Base-by-base conservation (phyloP, 441 rosid species). In the Erodium chrysanthum region DNA sequence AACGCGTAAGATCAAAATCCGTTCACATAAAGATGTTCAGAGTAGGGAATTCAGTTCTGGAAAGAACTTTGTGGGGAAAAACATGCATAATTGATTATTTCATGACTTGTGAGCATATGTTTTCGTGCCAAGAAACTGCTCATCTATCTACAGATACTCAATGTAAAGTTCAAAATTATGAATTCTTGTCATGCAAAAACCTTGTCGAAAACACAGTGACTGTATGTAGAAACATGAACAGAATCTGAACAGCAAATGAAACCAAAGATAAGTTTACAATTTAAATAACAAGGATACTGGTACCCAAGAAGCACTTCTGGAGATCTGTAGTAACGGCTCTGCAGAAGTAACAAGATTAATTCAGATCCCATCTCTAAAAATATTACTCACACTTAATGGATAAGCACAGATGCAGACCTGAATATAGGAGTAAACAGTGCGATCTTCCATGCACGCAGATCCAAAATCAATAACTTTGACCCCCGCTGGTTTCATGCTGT, bases 311-410 rank as follows among this genome's bases (percentile, higher is more conserved):
- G 88, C 71, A 96, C 97, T 83, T 96, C 98, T 20, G 99, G 99
- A 71, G 98, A 96, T 78, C 99, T 86, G 81, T 96, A 96, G 74
- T 96, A 96, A 75, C 99, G 99, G 75, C 97, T 90, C 99, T 96
- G 97, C 84, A 78, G 75, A 77, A 76, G 74, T 66, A 78, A 75
- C 27, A 73, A 56, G 70, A 12, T 54, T 68, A 46, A 73, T 29
- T 61, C 31, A 76, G 11, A 71, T 67, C 62, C 50, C 46, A 74
- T 65, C 56, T 68, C 65, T 52, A 74, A 23, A 67, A 69, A 66
- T 62, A 64, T 33, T 58, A 65, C 56, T 8, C 64, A 67, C 46
- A 48, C 35, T 54, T 42, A 5, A 7, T 74, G 3, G 17, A 29
- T 70, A 67, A 59, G 64, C 7, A 67, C 25, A 64, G 52, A 74